These are phyloP conservation scores for Zygosaccharomyces pseudobailii DNA, from an alignment of 1,139 yeast genomes.

Conservation along the genomic window DNA sequence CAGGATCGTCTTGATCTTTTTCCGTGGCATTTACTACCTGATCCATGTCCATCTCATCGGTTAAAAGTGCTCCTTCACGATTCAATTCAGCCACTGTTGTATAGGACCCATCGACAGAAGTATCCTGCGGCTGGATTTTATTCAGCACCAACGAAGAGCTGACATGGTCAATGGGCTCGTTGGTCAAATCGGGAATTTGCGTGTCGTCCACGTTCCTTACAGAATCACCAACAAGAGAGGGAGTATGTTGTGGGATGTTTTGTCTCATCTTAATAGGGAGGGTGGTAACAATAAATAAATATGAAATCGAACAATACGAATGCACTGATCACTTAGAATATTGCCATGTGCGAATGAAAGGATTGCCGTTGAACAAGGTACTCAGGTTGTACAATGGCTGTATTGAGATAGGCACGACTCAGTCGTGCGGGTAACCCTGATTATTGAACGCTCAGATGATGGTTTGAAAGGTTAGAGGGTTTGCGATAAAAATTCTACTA, in stretches of 20 bases:
- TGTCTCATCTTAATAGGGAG: background rate
- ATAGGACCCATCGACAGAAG: slow-evolving; percentile 20
- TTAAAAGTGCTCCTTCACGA: slow-evolving; percentile 31
- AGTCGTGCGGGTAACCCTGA: slow-evolving; percentile 1
- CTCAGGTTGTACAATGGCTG: background rate
- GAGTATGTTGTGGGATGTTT: slow-evolving; percentile 9
- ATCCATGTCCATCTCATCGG: slow-evolving; percentile 31
- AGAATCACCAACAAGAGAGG: slow-evolving; percentile 27
- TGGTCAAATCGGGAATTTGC: slow-evolving; percentile 17
- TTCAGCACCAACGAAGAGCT: slow-evolving; percentile 18
- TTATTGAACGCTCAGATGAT: background rate
- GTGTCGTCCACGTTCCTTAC: slow-evolving; percentile 26
- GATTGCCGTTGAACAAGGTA: background rate
- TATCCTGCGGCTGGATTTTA: slow-evolving; percentile 19
- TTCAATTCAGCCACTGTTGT: slow-evolving; percentile 30
- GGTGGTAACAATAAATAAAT: background rate
- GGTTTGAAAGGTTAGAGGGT: background rate
- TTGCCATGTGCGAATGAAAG: background rate
- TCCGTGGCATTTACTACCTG: slow-evolving; percentile 16
- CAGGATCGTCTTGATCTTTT: slow-evolving; percentile 13
- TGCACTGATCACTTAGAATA: background rate
- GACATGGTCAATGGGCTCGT: slow-evolving; percentile 10
- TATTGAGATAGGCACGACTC: background rate
- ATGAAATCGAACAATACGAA: background rate
- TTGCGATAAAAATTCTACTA: no score